phyloP scores from a whole-genome alignment of 2,329 filamentous ascomycete genomes.

The Aspergillus luchuensis region DNA sequence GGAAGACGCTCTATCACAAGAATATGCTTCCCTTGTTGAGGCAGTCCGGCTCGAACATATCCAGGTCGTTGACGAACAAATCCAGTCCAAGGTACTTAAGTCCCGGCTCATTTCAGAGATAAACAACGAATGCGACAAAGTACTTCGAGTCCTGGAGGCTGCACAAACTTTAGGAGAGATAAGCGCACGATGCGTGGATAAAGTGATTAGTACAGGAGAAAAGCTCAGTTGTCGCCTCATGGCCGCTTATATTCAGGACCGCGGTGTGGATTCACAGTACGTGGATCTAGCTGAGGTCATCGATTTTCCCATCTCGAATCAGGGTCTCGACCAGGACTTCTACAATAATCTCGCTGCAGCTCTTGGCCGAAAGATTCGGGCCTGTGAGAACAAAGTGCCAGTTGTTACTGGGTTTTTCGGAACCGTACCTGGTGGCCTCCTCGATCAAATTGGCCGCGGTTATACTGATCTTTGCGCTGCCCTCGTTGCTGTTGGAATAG shows the following conservation, averaged over 20 bases:
- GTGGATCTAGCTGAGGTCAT: slow-evolving; percentile 85
- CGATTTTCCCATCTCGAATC: slow-evolving; percentile 59
- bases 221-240: slow-evolving; percentile 94
- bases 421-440: slow-evolving; percentile 82
- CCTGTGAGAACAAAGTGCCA: slow-evolving; percentile 69
- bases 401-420: slow-evolving; percentile 95
- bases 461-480: slow-evolving; percentile 97
- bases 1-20: slow-evolving; percentile 49
- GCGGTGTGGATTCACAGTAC: slow-evolving; percentile 81
- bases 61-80: slow-evolving; percentile 65
- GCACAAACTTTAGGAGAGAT: slow-evolving; percentile 67
- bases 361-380: slow-evolving; percentile 65
- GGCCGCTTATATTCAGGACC: slow-evolving; percentile 78
- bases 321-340: slow-evolving; percentile 66
- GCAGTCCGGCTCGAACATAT: slow-evolving; percentile 83
- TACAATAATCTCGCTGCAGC: slow-evolving; percentile 66
- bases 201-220: slow-evolving; percentile 92
- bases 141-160: slow-evolving; percentile 72
- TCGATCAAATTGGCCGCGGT: slow-evolving; percentile 89
- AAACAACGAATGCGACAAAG: slow-evolving; percentile 74
- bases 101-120: slow-evolving; percentile 66
- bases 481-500: slow-evolving; percentile 83
- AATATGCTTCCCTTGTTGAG: slow-evolving; percentile 74
- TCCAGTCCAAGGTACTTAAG: slow-evolving; percentile 60
- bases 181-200: slow-evolving; percentile 76